Evolutionary conservation across 23 red algal genomes (phyloP).

Genomic region (Gracilaria caudata): DNA sequence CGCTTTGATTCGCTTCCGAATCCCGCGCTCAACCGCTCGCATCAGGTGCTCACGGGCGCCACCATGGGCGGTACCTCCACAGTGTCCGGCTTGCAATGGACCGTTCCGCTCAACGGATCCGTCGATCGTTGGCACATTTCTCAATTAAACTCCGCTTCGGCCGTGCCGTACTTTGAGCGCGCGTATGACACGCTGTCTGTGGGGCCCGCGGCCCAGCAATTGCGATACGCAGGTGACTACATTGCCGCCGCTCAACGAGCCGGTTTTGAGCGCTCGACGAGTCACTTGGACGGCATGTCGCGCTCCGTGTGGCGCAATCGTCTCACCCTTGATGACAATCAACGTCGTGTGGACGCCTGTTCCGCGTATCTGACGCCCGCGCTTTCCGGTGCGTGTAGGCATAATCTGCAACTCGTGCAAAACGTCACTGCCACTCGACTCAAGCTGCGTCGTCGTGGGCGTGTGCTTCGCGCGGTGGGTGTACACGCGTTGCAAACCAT

Average conservation of each 20-base stretch:
- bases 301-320: constrained; percentile 15
- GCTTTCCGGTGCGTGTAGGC: not conserved
- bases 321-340: constrained; percentile 27
- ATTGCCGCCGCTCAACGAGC: constrained; percentile 28
- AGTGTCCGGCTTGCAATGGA: constrained; percentile 65
- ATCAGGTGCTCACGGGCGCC: constrained; percentile 27
- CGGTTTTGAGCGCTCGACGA: not conserved
- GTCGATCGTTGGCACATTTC: constrained; percentile 41
- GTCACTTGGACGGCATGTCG: not conserved
- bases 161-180: constrained; percentile 5
- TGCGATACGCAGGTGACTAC: constrained; percentile 16
- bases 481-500: constrained; percentile 11
- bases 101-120: constrained; percentile 38
- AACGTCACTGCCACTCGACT: constrained; percentile 39
- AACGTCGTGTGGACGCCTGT: constrained; percentile 53
- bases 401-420: constrained; percentile 50
- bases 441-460: not conserved
- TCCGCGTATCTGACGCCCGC: constrained; percentile 35
- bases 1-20: constrained; percentile 10
- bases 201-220: not conserved
- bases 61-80: constrained; percentile 65
- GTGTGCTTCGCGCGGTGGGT: not conserved
- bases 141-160: constrained; percentile 7
- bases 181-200: constrained; percentile 20
- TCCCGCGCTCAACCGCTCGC: constrained; percentile 23